Base-by-base conservation (phyloP, 768 basidiomycete genomes). In the Calocera viscosa region DNA sequence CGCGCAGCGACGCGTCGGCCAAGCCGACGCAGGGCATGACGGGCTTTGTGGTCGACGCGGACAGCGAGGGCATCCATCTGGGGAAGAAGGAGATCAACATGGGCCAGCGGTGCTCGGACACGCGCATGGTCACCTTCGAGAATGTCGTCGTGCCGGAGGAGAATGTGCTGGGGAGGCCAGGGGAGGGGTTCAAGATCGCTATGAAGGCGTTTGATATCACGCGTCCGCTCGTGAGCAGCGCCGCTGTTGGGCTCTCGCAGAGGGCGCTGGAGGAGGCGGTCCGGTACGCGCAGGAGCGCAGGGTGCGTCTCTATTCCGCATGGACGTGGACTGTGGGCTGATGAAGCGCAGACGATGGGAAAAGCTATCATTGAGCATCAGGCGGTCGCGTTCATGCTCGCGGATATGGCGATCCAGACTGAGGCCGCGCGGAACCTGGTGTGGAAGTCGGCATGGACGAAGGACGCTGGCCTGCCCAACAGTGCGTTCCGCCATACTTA, bases 181-280 rank as follows among this genome's bases (percentile, higher is more conserved):
- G 78, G 30, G 75, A 75, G 30, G 76, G 76, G 3, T 77, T 77
- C 72, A 77, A 77, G 70, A 74, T 75, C 71, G 68, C 68, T 1
- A 69, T 69, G 68, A 69, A 73, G 63, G 77, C 77, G 0, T 78
- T 78, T 66, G 78, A 78, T 64, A 76, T 78, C 66, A 78, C 78
- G 16, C 72, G 78, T 14, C 77, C 78, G 0, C 70, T 78, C 22
- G 75, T 78, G 41, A 76, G 76, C 0, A 70, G 76, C 0, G 77
- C 76, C 1, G 78, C 78, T 1, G 74, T 75, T 8, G 78, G 78
- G 1, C 66, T 78, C 5, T 74, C 78, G 2, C 76, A 78, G 67
- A 64, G 78, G 30, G 75, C 76, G 1, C 67, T 78, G 28, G 74
- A 75, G 49, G 78, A 78, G 67, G 78, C 78, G 0, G 74, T 74